Evolutionary conservation across 495 filamentous ascomycete species (phyloP).

Genomic region (Saxophila tyrrhenica): DNA sequence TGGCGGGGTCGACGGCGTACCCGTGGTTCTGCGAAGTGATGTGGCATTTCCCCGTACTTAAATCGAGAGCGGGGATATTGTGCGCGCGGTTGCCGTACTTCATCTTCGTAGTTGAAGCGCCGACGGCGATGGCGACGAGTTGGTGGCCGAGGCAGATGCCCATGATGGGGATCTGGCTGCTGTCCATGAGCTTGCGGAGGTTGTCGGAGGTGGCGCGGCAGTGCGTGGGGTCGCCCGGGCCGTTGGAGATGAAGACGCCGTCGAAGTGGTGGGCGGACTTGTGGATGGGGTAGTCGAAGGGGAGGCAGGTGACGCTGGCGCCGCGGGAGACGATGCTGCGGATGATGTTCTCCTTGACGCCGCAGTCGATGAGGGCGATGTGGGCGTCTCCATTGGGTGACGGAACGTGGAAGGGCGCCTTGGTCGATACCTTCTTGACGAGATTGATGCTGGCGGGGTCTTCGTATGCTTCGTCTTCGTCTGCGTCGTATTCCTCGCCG

Average conservation of each 20-base stretch:
- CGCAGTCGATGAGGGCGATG: conserved; percentile 91
- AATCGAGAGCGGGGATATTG: conserved; percentile 91
- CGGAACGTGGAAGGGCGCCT: conserved; percentile 88
- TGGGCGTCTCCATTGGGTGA: conserved; percentile 70
- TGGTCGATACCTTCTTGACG: conserved; percentile 90
- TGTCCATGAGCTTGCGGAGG: conserved; percentile 76
- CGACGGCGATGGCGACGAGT: conserved; percentile 69
- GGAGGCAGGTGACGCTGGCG: conserved; percentile 81
- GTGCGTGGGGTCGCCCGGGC: conserved; percentile 94
- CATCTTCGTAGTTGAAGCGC: conserved; percentile 80
- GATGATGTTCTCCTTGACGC: conserved; percentile 99
- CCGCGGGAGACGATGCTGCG: conserved; percentile 82
- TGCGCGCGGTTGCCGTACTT: conserved; percentile 97
- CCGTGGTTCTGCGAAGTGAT: conserved; percentile 98
- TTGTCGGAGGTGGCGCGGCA: conserved; percentile 89
- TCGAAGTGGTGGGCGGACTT: conserved; percentile 97
- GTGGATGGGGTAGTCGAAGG: conserved; percentile 93
- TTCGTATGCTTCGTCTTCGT: conserved; percentile 91
- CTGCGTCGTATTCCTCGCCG: conserved; percentile 95
- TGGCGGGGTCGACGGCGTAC: conserved; percentile 85
- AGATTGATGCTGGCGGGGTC: conserved; percentile 95
- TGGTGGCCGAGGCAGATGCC: conserved; percentile 95
- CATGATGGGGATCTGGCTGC: conserved; percentile 82
- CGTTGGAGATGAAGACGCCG: conserved; percentile 96
- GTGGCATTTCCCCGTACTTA: conserved; percentile 93